These are phyloP conservation scores for Starmerella tilneyi DNA, from an alignment of 805 yeast species.

Conservation along the genomic window DNA sequence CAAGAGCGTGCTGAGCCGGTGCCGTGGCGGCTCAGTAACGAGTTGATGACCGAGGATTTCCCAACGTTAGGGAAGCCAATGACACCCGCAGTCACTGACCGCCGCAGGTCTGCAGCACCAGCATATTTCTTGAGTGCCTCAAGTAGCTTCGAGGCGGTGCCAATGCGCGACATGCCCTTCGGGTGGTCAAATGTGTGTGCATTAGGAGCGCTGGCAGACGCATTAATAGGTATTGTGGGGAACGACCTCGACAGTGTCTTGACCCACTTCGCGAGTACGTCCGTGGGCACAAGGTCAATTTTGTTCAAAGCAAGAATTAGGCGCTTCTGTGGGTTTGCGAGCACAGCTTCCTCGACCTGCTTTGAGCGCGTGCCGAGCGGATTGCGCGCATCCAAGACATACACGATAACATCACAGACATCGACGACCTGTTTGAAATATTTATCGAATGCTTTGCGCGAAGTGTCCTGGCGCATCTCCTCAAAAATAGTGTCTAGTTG, in stretches of 20 bases:
- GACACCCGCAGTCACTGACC: constrained; percentile 87
- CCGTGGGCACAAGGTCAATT: constrained; percentile 83
- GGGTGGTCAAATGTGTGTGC: constrained; percentile 50
- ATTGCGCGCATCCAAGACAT: constrained; percentile 95
- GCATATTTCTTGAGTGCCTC: constrained; percentile 81
- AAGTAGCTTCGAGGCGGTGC: constrained; percentile 63
- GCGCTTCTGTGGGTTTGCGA: constrained; percentile 71
- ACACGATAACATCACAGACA: constrained; percentile 78
- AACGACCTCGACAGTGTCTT: constrained; percentile 65
- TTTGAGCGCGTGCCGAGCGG: constrained; percentile 91
- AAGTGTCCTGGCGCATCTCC: constrained; percentile 34
- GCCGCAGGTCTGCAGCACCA: constrained; percentile 67
- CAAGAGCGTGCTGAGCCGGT: constrained; percentile 51
- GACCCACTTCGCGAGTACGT: constrained; percentile 75
- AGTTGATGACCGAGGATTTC: constrained; percentile 86
- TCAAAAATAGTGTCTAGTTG: constrained; percentile 36
- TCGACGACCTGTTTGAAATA: constrained; percentile 89
- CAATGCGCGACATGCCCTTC: constrained; percentile 57
- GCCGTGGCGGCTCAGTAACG: constrained; percentile 59
- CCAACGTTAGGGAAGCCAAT: constrained; percentile 98
- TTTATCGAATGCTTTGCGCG: constrained; percentile 77
- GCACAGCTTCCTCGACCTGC: constrained; percentile 80
- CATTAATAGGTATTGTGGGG: constrained; percentile 86
- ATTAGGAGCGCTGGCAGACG: constrained; percentile 58
- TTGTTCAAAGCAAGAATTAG: constrained; percentile 79